These are phyloP conservation scores for Leccinum discolor DNA, from an alignment of 1,284 basidiomycete species.

Conservation along the genomic window DNA sequence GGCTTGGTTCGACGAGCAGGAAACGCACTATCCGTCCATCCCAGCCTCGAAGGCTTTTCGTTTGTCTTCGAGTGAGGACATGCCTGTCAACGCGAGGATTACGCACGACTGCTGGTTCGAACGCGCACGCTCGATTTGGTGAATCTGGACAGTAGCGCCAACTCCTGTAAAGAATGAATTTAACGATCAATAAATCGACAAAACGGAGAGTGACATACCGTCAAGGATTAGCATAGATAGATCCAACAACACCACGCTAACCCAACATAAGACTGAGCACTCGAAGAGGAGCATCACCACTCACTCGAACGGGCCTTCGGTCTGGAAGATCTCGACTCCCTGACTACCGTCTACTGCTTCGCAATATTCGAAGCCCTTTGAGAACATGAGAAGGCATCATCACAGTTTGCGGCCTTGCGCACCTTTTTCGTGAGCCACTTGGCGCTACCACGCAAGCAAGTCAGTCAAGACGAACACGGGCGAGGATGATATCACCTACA, in stretches of 20 bases:
- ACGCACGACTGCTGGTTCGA: slow-evolving; percentile 44
- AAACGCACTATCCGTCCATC: slow-evolving; percentile 90
- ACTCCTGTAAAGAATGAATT: slow-evolving; percentile 50
- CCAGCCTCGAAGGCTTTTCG: slow-evolving; percentile 89
- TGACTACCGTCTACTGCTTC: slow-evolving; percentile 85
- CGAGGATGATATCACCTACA: slow-evolving; percentile 45
- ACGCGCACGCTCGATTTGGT: slow-evolving; percentile 70
- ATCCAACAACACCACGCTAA: slow-evolving; percentile 84
- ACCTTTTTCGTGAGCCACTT: slow-evolving; percentile 83
- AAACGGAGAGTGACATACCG: slow-evolving; percentile 42
- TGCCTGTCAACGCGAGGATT: slow-evolving; percentile 90
- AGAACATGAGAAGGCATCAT: slow-evolving; percentile 9
- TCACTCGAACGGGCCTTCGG: slow-evolving; percentile 76
- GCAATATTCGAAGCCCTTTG: slow-evolving; percentile 73
- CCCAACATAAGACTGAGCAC: slow-evolving; percentile 13
- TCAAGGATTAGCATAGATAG: slow-evolving; percentile 93
- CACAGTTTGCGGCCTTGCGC: slow-evolving; percentile 3
- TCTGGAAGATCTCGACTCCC: slow-evolving; percentile 78
- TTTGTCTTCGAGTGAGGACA: slow-evolving; percentile 93
- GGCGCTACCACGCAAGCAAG: slow-evolving; percentile 45
- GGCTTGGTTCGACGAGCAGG: not conserved
- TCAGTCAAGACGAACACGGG: slow-evolving; percentile 5
- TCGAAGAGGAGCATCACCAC: slow-evolving; percentile 29
- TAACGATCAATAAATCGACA: not conserved
- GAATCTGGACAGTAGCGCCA: slow-evolving; percentile 83